Evolutionary conservation across 305 asterid species (phyloP), one percentile per base, ranked within the genome.

Genomic region (Fraxinus latifolia): DNA sequence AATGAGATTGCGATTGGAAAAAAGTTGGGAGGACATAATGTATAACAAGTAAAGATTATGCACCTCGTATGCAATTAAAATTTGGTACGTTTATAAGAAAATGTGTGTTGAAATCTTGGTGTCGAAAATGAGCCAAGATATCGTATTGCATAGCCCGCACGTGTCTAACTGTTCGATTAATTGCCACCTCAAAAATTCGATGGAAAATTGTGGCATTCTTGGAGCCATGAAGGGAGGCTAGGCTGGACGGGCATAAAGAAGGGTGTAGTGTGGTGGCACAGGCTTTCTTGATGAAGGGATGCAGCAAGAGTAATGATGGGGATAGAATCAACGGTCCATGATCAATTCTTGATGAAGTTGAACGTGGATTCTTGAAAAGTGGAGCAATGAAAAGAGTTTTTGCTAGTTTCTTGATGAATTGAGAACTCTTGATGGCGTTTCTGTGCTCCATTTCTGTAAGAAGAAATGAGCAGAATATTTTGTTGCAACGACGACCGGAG

Each of bases 231-330:
- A 80, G 5, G 67, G 84, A 42, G 58, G 86, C 86, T 70, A 88
- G 73, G 11, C 90, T 79, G 36, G 88, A 84, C 19, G 4, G 80
- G 84, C 92, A 90, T 62, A 92, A 79, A 3, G 92, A 85, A 0
- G 92, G 42, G 83, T 92, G 86, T 77, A 85, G 86, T 1, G 92
- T 87, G 15, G 81, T 62, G 1, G 92, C 37, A 87, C 93, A 92
- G 47, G 91, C 89, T 68, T 80, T 77, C 77, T 80, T 85, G 87
- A 87, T 83, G 83, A 87, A 83, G 25, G 90, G 76, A 47, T 78
- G 81, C 23, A 83, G 82, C 55, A 82, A 82, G 0, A 79, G 62
- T 5, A 68, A 25, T 23, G 39, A 34, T 23, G 65, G 4, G 23
- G 73, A 23, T 23, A 21, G 78, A 11, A 77, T 11, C 42, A 60